Evolutionary conservation across 2,329 filamentous ascomycete species (phyloP).

Genomic region (Sporothrix humicola): DNA sequence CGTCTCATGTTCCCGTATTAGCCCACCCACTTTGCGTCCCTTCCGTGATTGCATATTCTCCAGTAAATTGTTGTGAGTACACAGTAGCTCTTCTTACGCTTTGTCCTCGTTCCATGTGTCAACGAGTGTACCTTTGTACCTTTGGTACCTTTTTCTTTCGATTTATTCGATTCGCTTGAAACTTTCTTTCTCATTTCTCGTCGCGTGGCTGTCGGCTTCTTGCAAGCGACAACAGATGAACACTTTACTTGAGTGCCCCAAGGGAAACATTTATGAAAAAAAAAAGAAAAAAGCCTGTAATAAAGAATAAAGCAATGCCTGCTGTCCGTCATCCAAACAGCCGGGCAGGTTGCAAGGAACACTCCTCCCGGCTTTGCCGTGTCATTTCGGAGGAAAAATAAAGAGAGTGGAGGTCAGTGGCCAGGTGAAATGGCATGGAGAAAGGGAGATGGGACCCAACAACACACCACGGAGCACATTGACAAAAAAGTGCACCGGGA

Average conservation of each 20-base stretch:
- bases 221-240: not conserved
- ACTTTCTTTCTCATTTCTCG: not conserved
- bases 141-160: not conserved
- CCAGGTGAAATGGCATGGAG: too few species aligned
- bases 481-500: not conserved
- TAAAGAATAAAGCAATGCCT: not conserved
- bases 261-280: not conserved
- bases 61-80: not conserved
- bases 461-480: too few species aligned
- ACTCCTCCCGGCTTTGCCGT: constrained; percentile 14
- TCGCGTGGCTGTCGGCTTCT: not conserved
- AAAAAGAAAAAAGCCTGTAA: not conserved
- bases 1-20: constrained; percentile 23
- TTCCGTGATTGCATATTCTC: constrained; percentile 11
- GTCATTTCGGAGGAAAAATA: constrained; percentile 8
- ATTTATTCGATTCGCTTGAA: not conserved
- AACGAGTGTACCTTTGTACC: not conserved
- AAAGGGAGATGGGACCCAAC: not conserved
- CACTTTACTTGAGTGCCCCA: not conserved
- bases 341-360: not conserved
- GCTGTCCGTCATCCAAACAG: not conserved
- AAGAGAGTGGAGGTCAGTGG: not conserved
- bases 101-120: not conserved
- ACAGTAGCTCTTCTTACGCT: not conserved
- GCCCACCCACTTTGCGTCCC: not conserved